A percentile compares a stretch with the other conserved stretches of the same genome.
Evolutionary conservation across 148 eudicot genomes (phyloP).

Genomic region (Cornus kousa): DNA sequence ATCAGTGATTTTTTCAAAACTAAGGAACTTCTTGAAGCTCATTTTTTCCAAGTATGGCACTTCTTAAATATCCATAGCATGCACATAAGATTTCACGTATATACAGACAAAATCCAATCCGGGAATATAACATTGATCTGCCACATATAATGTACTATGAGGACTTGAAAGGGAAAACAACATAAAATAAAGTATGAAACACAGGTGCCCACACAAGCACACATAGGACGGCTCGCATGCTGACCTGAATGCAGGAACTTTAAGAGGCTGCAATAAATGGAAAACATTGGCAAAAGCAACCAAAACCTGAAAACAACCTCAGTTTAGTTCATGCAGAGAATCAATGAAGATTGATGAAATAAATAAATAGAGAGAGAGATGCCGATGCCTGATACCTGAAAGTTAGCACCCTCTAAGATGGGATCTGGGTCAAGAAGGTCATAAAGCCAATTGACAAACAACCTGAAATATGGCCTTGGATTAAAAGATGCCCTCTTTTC

Average conservation of each 20-base stretch:
- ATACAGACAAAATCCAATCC: background rate
- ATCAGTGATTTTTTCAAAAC: background rate
- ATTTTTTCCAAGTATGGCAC: background rate
- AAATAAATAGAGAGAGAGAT: background rate
- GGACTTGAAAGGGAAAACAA: background rate
- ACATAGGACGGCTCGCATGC: background rate
- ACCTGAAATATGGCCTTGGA: constrained; percentile 84
- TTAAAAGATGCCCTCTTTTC: constrained; percentile 62
- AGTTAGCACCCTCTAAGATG: constrained; percentile 64
- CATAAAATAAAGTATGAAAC: background rate
- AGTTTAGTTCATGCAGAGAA: background rate
- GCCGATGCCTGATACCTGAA: constrained; percentile 51
- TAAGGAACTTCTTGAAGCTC: background rate
- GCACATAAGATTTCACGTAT: background rate
- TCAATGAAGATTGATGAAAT: background rate
- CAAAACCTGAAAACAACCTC: constrained; percentile 47
- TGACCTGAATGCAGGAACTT: constrained; percentile 84
- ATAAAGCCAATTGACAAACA: constrained; percentile 66
- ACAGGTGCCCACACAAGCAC: background rate
- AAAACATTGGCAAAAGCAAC: constrained; percentile 76
- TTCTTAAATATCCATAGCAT: background rate
- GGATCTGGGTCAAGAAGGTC: constrained; percentile 66
- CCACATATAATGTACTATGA: background rate
- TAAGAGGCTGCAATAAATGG: constrained; percentile 75
- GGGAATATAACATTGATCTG: background rate